Base-by-base conservation (phyloP, 2,329 filamentous ascomycete genomes). In the Fusarium succisae region DNA sequence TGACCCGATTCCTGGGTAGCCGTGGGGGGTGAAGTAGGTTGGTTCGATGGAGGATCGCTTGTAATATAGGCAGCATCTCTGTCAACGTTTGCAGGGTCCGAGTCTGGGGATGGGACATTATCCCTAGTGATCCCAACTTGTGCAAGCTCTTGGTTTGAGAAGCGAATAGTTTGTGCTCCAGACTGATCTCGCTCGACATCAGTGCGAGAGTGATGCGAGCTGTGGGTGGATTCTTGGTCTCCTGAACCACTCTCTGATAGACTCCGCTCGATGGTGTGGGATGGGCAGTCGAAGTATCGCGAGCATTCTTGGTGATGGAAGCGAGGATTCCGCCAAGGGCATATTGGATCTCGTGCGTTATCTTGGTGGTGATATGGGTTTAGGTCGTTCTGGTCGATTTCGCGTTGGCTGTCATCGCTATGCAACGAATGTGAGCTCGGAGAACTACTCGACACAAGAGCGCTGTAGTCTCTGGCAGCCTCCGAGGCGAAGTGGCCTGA, bases 221-320 rank as follows among this genome's bases (percentile, higher is more conserved):
- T 55, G 47, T 66, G 60, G 12, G 72, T 73, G 18, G 73, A 72
- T 41, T 76, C 73, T 66, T 79, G 78, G n/a, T 79, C 79, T 38
- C 41, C 61, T 13, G 76, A 74, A 35, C 66, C 61, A 17, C 58
- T 61, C 30, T 74, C 64, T 43, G 82, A 82, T 26, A 81, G 66
- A 35, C 74, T 76, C 58, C 86, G 82, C 74, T 84, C 83, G 51
- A 86, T 73, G 24, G 80, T 69, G 64, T 88, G 86, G 8, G 85
- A 83, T 38, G 86, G 86, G 48, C 86, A 87, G 78, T 88, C 87
- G 64, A 86, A 83, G 76, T 82, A 88, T 53, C 82, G 83, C 17
- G 82, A 82, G 75, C 86, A 87, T 77, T 87, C 86, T 55, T 83
- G 81, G 57, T 85, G 81, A 71, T 84, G 75, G 50, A 81, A 85